phyloP scores from a whole-genome alignment of 345 rosid species.

The Moricandia arvensis region DNA sequence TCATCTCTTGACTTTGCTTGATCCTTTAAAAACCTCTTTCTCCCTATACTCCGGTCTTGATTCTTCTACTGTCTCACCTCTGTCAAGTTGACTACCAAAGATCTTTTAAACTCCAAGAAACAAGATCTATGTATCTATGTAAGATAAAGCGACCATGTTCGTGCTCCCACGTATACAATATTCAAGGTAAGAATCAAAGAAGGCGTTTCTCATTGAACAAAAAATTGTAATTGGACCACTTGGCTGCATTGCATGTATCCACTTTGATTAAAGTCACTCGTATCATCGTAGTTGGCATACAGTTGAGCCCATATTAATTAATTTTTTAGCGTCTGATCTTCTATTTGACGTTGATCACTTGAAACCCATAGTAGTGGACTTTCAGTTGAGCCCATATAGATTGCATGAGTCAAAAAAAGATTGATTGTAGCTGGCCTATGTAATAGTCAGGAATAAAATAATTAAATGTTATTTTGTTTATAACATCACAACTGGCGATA shows the following conservation, averaged over 20 bases:
- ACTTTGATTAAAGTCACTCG: neutral
- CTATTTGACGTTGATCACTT: neutral
- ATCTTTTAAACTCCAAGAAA: too few species aligned
- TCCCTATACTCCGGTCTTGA: neutral
- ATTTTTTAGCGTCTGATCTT: neutral
- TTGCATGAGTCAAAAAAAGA: neutral
- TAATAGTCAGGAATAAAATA: neutral
- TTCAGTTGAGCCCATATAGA: neutral
- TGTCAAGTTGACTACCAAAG: neutral
- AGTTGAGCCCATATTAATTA: neutral
- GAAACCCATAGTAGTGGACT: neutral
- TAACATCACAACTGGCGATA: neutral
- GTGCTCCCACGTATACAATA: too few species aligned
- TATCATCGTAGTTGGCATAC: neutral
- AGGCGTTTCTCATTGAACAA: too few species aligned
- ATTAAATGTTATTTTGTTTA: neutral
- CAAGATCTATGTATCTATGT: neutral
- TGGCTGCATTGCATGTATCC: constrained; percentile 13
- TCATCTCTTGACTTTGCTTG: constrained; percentile 4
- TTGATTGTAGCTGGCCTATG: neutral
- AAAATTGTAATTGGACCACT: constrained; percentile 35
- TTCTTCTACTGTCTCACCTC: neutral
- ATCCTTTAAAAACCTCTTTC: neutral
- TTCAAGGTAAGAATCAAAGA: too few species aligned
- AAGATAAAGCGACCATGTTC: too few species aligned